Evolutionary conservation across 1,284 basidiomycete species (phyloP), one percentile per base, ranked within the genome.

Genomic region (Hymenochaete sp.): DNA sequence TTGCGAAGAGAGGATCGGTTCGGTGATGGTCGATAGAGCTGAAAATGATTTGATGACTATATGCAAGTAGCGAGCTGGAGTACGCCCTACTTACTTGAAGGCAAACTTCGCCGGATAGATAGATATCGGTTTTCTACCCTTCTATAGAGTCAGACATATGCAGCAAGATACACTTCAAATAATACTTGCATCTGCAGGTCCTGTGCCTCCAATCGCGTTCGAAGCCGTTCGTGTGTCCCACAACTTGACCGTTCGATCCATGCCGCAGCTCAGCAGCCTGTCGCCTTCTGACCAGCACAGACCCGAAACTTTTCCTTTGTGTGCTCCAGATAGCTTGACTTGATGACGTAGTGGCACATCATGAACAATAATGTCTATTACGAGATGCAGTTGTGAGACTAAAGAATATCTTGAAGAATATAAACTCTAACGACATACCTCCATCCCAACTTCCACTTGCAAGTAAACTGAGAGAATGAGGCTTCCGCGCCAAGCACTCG

Each of bases 371-470:
- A 99, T 75, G 47, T 90, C 93, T 82, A 40, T 14, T 37, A 45
- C 38, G 25, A 29, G 19, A 18, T 28, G 13, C 18, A 38, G 18
- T 19, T 16, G 16, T n/a, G 8, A 39, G 26, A 19, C 26, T 5
- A 21, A 14, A 4, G 13, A 25, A 22, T 14, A 18, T 35, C 32
- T n/a, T 6, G 14, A 47, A 41, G 40, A 29, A 46, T 42, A 40
- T 28, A 51, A 56, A 57, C n/a, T n/a, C n/a, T n/a, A n/a, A 55
- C 45, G 28, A 74, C 77, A 60, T 53, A 87, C 87, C 87, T 67
- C 95, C 95, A 62, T 98, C 93, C 71, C 93, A 96, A 54, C 90
- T 91, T 19, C 89, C 95, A 53, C 89, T 96, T 0, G 90, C 93
- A n/a, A 97, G 73, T 11, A 82, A 73, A 16, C 80, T 82, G 36